Evolutionary conservation across 2,329 filamentous ascomycete genomes (phyloP), one percentile per base, ranked within the genome.

Genomic region (Teratosphaeria viscida): DNA sequence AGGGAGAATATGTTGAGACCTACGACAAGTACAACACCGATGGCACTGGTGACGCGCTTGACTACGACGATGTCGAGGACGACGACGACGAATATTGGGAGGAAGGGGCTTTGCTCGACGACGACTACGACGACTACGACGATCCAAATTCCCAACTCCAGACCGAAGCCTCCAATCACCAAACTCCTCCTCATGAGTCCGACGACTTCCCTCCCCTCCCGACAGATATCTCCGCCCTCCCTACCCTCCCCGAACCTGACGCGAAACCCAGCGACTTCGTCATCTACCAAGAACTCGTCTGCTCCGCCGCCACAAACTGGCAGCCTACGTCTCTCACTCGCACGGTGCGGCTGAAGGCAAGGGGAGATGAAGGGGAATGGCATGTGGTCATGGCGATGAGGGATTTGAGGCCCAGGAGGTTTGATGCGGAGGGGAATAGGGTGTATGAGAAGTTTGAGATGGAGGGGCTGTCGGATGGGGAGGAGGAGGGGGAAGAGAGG

Each of bases 391-490:
- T 95, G 2, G 89, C 90, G 2, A 56, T 81, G 62, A 82, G 88
- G 32, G 88, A 95, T 68, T 77, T 86, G 55, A 74, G 80, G 12
- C 73, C 79, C 5, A 79, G 82, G 58, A 71, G 85, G 63, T 86
- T 82, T 67, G 85, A 92, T 65, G 79, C 84, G 47, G 86, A 87
- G 0, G 90, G 90, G 0, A 79, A 87, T 62, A 81, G 90, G 10
- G 74, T 90, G 10, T 95, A 92, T 66, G 85, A 82, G 62, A 88
- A 85, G 60, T 94, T 95, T 64, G 90, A 95, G 67, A 85, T 85
- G 65, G 82, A 82, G 11, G 69, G 70, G 7, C 81, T 85, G 6
- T 82, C 84, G 11, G 84, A 83, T 12, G 82, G 82, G 0, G 75
- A 74, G 1, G 65, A 66, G 8, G 68, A 65, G 7, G 75, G 78